Evolutionary conservation across 768 basidiomycete species (phyloP), one percentile per base, ranked within the genome.

Genomic region (Candolleomyces eurysporus): DNA sequence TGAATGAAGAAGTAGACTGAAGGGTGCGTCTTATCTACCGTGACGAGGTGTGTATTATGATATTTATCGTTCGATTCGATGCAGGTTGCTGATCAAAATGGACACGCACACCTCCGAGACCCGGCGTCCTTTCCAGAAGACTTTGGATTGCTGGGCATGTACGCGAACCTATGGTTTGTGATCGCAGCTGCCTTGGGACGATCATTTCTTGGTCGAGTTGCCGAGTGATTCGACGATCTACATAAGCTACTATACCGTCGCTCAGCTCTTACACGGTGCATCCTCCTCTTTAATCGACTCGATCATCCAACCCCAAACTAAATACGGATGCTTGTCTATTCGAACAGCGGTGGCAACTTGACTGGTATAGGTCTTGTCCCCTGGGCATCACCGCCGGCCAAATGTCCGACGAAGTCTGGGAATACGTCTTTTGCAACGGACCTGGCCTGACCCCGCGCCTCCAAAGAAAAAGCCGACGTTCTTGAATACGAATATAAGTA

Each of bases 401-500:
- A 89, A 26, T 99, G 92, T 97, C 94, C 0, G 96, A 98, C 75
- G 96, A 95, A 72, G 84, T 94, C 55, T 98, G 96, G 95, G 96
- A 98, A 64, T 96, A 97, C 76, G 76, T 99, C 64, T 89, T 95
- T 73, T 84, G 86, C 70, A 75, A 87, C 52, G 91, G 89, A 1
- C 90, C 22, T 92, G 84, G 85, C 91, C 90, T 17, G 73, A 79
- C 71, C 81, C 26, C 17, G 78, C 90, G 0, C 82, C 90, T 5
- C 87, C 2, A 82, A 80, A 64, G 91, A 92, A 69, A 93, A 92
- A 68, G 91, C 86, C 36, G 89, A 95, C 70, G 79, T 82, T 16
- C 82, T 98, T 75, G 95, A 91, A 72, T 90, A 91, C 74, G 90
- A 94, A 74, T 98, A 89, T 82, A 79, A 90, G 36, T 99, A 98